Evolutionary conservation across 164 flowering plant genomes (phyloP).

Genomic region (Tetracentron sinense): DNA sequence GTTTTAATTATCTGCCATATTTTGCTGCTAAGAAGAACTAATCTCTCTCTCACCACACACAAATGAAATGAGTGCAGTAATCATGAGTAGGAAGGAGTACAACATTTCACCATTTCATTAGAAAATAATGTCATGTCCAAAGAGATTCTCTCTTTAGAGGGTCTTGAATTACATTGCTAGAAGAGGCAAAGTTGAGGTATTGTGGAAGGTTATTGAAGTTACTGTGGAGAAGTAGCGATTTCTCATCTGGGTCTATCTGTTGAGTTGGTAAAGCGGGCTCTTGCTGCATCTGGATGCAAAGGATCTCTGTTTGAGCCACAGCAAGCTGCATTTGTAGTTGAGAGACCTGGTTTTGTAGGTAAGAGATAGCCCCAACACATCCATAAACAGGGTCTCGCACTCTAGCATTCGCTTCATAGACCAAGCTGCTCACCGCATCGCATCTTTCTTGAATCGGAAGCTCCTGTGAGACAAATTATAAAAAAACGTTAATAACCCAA

Average conservation of each 20-base stretch:
- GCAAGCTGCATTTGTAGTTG: conserved; percentile 80
- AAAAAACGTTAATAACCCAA: background rate
- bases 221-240: conserved; percentile 26
- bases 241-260: conserved; percentile 24
- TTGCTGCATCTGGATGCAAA: conserved; percentile 78
- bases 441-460: conserved; percentile 55
- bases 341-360: conserved; percentile 65
- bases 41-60: conserved; percentile 21
- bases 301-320: conserved; percentile 71
- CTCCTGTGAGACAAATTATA: conserved; percentile 33
- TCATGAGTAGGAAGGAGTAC: background rate
- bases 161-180: conserved; percentile 65
- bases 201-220: conserved; percentile 38
- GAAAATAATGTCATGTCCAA: conserved; percentile 43
- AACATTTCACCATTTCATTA: conserved; percentile 15
- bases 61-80: background rate
- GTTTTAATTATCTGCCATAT: too few relatives aligned
- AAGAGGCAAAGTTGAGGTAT: conserved; percentile 44
- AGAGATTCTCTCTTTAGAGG: conserved; percentile 73
- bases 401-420: conserved; percentile 67
- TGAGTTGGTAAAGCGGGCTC: conserved; percentile 32
- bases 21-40: too few relatives aligned
- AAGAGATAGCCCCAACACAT: conserved; percentile 82
- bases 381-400: conserved; percentile 73
- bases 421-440: conserved; percentile 69